Percentiles rank a stretch among this genome's conserved stretches.
phyloP scores from a whole-genome alignment of 306 rosid species.

The Sophora flavescens region DNA sequence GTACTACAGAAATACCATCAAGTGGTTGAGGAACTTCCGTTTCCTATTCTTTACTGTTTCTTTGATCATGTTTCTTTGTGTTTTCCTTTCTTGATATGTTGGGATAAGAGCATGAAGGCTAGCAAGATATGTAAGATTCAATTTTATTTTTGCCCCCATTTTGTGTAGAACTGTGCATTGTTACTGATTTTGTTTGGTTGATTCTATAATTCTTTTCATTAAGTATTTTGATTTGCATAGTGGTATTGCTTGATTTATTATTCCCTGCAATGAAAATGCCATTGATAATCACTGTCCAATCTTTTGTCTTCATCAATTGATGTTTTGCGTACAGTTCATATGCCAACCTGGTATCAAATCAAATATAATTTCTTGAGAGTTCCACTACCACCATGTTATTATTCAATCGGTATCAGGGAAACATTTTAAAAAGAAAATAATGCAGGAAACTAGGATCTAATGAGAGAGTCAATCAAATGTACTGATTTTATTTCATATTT shows the following conservation, averaged over 20 bases:
- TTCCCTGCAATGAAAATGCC: constrained; percentile 28
- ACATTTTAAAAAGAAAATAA: background rate
- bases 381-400: background rate
- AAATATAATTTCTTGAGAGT: background rate
- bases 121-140: constrained; percentile 65
- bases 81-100: constrained; percentile 60
- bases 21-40: constrained; percentile 68
- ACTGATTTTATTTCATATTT: too few relatives aligned
- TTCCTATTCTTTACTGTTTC: constrained; percentile 54
- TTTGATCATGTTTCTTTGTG: constrained; percentile 59
- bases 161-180: constrained; percentile 64
- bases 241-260: constrained; percentile 35
- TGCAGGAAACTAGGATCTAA: background rate
- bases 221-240: constrained; percentile 32
- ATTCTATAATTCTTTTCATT: constrained; percentile 56
- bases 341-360: background rate
- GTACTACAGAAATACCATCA: constrained; percentile 61
- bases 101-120: constrained; percentile 82
- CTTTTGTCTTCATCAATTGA: constrained; percentile 7
- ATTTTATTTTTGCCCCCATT: constrained; percentile 36
- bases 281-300: background rate
- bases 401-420: background rate
- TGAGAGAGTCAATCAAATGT: background rate
- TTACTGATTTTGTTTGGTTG: constrained; percentile 73
- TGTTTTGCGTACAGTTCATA: background rate